Evolutionary conservation across 257 asterid genomes (phyloP).

Genomic region (Capsicum baccatum): DNA sequence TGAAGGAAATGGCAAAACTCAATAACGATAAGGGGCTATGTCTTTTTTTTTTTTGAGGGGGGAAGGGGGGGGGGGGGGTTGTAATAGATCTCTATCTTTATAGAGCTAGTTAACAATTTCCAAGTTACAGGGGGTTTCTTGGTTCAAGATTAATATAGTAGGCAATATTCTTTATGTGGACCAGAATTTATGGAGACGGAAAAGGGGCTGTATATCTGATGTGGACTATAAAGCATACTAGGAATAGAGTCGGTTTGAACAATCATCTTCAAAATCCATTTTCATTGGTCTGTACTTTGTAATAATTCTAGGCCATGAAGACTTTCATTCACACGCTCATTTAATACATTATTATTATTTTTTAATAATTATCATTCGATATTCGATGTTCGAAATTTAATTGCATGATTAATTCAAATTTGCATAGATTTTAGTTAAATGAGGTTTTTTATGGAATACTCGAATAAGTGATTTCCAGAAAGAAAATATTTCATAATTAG

Average conservation of each 20-base stretch:
- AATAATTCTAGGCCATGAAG: not conserved
- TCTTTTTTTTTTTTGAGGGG: not conserved
- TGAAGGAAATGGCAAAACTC: not conserved
- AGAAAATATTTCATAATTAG: no score
- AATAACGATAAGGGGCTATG: not conserved
- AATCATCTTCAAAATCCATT: not conserved
- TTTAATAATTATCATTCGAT: no score
- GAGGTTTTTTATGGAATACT: not conserved
- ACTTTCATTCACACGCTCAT: not conserved
- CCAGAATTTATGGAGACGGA: not conserved
- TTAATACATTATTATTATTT: not conserved
- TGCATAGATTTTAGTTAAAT: not conserved
- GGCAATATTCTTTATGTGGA: not conserved
- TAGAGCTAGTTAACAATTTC: not conserved
- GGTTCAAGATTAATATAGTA: not conserved
- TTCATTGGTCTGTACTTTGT: not conserved
- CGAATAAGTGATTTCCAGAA: no score
- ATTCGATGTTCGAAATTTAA: not conserved
- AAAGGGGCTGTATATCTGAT: not conserved
- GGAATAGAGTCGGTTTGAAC: conserved; percentile 4
- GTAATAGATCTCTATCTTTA: conserved; percentile 7
- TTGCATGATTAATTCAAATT: not conserved
- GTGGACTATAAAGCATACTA: not conserved
- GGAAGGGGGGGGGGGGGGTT: no score
- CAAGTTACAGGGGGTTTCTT: not conserved